These are phyloP conservation scores for Cercospora brassicicola DNA, from an alignment of 2,329 filamentous ascomycete genomes.

Conservation along the genomic window DNA sequence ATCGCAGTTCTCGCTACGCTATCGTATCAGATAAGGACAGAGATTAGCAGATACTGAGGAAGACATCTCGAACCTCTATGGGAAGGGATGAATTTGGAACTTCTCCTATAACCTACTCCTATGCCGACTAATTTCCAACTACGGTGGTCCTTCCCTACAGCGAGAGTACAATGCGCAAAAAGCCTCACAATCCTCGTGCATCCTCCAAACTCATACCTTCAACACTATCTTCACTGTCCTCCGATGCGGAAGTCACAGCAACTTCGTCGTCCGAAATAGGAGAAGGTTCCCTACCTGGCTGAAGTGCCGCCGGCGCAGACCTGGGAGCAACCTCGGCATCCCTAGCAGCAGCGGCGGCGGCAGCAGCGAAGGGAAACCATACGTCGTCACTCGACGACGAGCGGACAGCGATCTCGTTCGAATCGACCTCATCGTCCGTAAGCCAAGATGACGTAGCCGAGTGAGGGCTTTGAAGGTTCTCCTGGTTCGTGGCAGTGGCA, in stretches of 20 bases:
- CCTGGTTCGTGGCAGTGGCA: not conserved
- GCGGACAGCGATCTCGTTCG: not conserved
- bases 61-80: not conserved
- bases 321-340: not conserved
- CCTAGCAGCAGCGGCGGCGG: not conserved
- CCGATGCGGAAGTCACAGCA: not conserved
- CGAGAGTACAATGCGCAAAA: not conserved
- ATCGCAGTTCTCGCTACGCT: too few relatives aligned
- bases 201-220: not conserved
- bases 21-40: not conserved
- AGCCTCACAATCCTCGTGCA: not conserved
- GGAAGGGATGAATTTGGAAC: not conserved
- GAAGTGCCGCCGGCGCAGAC: not conserved
- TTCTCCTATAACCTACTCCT: not conserved
- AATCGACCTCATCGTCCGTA: not conserved
- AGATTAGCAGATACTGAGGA: not conserved
- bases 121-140: not conserved
- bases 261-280: not conserved
- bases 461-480: not conserved
- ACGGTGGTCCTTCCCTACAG: not conserved
- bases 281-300: not conserved
- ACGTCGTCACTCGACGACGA: not conserved
- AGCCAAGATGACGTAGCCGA: not conserved
- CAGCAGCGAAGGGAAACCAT: not conserved
- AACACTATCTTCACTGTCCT: not conserved